Conservation (phyloP, 768 basidiomycete species). For the Lyophyllum decastes region DNA sequence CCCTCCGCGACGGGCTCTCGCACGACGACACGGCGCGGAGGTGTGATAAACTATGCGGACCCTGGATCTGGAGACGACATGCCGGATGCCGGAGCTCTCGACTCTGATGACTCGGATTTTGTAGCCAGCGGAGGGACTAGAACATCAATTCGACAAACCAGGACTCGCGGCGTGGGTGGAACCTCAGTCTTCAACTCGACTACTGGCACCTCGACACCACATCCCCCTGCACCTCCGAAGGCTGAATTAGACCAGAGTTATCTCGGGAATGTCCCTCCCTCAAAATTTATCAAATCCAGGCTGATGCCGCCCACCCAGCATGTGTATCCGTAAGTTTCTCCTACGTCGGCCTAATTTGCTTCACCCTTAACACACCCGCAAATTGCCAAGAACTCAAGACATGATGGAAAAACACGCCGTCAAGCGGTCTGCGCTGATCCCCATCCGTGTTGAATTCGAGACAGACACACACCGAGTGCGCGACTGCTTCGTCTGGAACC, state of each 20-base stretch:
- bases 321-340: conserved; percentile 68
- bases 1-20: conserved; percentile 40
- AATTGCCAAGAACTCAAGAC: conserved; percentile 56
- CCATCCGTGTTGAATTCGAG: conserved; percentile 95
- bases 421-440: conserved; percentile 61
- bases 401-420: conserved; percentile 63
- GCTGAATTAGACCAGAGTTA: conserved; percentile 86
- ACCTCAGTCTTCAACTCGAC: conserved; percentile 58
- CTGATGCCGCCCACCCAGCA: conserved; percentile 62
- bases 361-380: neutral
- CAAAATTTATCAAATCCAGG: conserved; percentile 69
- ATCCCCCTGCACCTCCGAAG: conserved; percentile 43
- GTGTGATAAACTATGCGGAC: conserved; percentile 85
- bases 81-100: conserved; percentile 77
- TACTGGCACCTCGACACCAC: conserved; percentile 44
- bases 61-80: conserved; percentile 82
- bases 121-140: conserved; percentile 63
- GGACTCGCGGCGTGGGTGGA: conserved; percentile 38
- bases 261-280: conserved; percentile 82
- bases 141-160: conserved; percentile 52
- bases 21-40: conserved; percentile 59
- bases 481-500: conserved; percentile 96
- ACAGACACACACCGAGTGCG: conserved; percentile 89
- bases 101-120: conserved; percentile 86
- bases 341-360: neutral